phyloP scores from a whole-genome alignment of 352 stramenopile species.

The Pseudoperonospora humuli region DNA sequence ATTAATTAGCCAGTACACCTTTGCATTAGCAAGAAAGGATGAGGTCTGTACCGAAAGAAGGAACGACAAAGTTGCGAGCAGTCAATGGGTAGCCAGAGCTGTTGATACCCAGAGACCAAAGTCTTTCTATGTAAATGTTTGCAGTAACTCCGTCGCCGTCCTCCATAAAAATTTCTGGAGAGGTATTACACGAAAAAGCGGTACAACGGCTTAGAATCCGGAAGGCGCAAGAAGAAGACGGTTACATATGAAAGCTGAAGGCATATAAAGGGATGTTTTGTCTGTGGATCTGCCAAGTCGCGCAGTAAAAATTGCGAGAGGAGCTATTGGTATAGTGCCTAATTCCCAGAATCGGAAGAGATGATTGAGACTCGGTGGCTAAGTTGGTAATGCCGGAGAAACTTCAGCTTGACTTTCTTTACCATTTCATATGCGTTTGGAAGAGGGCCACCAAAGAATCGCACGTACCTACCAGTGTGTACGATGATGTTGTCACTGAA shows the following conservation, averaged over 20 bases:
- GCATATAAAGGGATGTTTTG: no score
- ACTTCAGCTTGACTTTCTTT: not conserved
- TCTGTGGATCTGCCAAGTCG: no score
- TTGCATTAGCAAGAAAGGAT: not conserved
- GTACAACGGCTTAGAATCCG: no score
- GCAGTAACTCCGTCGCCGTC: not conserved
- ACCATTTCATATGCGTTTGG: not conserved
- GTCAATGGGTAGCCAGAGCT: not conserved
- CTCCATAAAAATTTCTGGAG: no score
- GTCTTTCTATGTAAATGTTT: not conserved
- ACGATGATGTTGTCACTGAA: not conserved
- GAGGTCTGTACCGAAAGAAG: not conserved
- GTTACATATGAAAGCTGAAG: no score
- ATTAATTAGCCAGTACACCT: not conserved
- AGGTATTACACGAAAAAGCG: no score
- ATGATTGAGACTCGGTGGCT: not conserved
- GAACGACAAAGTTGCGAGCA: not conserved
- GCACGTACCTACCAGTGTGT: not conserved
- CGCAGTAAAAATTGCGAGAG: no score
- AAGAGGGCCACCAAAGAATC: constrained; percentile 1
- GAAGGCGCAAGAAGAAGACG: no score
- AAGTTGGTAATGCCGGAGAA: not conserved
- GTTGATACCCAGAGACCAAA: not conserved
- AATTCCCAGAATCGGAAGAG: no score
- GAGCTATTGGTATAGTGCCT: no score